phyloP scores from a whole-genome alignment of 139 green algal species.

The Chlorella sp. region DNA sequence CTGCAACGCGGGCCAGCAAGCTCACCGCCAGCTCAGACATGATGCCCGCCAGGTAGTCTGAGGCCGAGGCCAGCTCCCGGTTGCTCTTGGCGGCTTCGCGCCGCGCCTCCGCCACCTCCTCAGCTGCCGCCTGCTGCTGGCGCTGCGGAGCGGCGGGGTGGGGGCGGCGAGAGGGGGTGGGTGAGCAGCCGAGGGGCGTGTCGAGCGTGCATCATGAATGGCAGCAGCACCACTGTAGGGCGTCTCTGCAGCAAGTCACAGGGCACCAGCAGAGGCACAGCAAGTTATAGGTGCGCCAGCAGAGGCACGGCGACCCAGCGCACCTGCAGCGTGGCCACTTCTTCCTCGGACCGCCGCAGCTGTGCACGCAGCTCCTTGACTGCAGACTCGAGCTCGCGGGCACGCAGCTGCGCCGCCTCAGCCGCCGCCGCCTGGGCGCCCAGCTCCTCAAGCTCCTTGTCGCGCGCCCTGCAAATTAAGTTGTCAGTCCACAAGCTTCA shows the following conservation, averaged over 20 bases:
- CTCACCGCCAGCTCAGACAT: conserved; percentile 41
- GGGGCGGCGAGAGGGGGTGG: too few species aligned
- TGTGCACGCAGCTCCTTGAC: not conserved
- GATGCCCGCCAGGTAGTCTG: conserved; percentile 33
- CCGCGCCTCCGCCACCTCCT: conserved; percentile 18
- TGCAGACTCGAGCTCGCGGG: not conserved
- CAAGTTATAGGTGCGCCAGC: too few species aligned
- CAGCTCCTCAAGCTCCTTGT: conserved; percentile 43
- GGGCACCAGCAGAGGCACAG: too few species aligned
- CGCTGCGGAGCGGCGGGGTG: too few species aligned
- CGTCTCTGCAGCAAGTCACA: too few species aligned
- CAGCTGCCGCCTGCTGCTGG: conserved; percentile 10
- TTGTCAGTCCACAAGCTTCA: too few species aligned
- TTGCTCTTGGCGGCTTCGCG: not conserved
- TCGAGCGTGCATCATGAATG: too few species aligned
- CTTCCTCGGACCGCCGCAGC: not conserved
- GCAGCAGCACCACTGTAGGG: too few species aligned
- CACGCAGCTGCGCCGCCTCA: not conserved
- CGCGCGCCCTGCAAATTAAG: conserved; percentile 39
- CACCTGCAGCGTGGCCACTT: conserved; percentile 6
- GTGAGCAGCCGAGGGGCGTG: too few species aligned
- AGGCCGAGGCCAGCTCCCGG: conserved; percentile 34
- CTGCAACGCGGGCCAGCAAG: too few species aligned
- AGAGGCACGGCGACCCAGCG: too few species aligned
- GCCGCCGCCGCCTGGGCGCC: conserved; percentile 27